Conservation (phyloP, 2,329 filamentous ascomycete species). For the Cyphellophora europaea region DNA sequence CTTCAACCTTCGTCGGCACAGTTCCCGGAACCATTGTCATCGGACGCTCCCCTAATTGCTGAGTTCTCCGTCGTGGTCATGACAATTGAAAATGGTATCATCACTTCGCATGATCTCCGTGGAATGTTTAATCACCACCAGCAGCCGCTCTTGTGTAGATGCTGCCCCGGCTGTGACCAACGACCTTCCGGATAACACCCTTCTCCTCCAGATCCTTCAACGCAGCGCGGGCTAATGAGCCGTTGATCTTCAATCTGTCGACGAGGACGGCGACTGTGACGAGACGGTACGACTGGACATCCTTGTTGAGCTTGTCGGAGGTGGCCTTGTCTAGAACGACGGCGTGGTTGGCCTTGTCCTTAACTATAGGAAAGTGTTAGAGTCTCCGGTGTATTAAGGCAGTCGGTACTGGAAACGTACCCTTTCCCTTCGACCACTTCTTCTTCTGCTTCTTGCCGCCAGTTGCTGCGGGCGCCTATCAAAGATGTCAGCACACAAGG, state of each 20-base stretch:
- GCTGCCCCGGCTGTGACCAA: constrained; percentile 92
- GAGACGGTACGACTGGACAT: constrained; percentile 99
- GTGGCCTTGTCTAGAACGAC: constrained; percentile 98
- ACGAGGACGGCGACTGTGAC: constrained; percentile 97
- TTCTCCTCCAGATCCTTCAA: constrained; percentile 21
- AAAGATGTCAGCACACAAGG: constrained; percentile 1
- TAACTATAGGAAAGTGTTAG: constrained; percentile 54
- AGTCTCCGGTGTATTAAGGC: background rate
- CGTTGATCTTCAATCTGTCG: constrained; percentile 99
- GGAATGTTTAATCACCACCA: constrained; percentile 15
- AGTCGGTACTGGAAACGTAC: constrained; percentile 25
- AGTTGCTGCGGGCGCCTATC: constrained; percentile 37
- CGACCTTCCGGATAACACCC: constrained; percentile 83
- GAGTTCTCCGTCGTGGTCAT: too few relatives aligned
- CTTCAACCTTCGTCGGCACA: too few relatives aligned
- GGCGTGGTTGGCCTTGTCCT: constrained; percentile 99
- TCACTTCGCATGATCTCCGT: too few relatives aligned
- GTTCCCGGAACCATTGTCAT: too few relatives aligned
- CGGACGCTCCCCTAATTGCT: too few relatives aligned
- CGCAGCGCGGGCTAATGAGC: constrained; percentile 72
- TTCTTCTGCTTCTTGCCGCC: constrained; percentile 46
- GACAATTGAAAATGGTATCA: too few relatives aligned
- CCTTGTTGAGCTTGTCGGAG: constrained; percentile 98
- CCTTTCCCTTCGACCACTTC: constrained; percentile 51
- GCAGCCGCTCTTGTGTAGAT: constrained; percentile 62